These are phyloP conservation scores for Medicago ruthenica DNA, from an alignment of 306 rosid species.

Conservation along the genomic window DNA sequence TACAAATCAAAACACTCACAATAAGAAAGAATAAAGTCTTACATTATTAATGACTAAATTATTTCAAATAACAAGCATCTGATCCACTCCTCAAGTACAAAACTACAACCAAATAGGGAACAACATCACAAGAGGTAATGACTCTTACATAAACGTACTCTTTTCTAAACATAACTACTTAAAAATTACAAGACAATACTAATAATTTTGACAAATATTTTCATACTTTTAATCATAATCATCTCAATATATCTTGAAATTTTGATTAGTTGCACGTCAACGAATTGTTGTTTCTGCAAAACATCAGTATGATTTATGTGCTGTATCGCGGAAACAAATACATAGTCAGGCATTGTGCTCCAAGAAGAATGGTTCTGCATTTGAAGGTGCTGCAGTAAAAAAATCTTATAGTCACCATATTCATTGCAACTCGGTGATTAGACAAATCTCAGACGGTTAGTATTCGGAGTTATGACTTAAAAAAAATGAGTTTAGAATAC, in stretches of 20 bases:
- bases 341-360: no score
- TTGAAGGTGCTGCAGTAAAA: neutral
- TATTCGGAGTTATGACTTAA: neutral
- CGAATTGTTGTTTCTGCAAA: no score
- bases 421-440: neutral
- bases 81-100: slow-evolving; percentile 31
- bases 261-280: no score
- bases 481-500: neutral
- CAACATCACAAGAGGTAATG: neutral
- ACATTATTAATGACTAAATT: slow-evolving; percentile 35
- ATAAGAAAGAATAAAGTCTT: neutral
- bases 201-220: neutral
- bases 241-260: neutral
- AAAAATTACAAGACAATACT: neutral
- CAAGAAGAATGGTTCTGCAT: neutral
- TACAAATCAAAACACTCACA: neutral
- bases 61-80: slow-evolving; percentile 22
- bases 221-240: neutral
- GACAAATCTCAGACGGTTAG: neutral
- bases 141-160: neutral
- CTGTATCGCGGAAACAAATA: neutral
- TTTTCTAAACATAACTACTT: neutral
- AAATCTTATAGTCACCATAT: neutral
- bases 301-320: neutral
- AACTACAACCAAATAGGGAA: slow-evolving; percentile 20